A percentile compares a stretch with the other conserved stretches of the same genome.
phyloP scores from a whole-genome alignment of 352 stramenopile genomes.

The Globisporangium uncinulatum region DNA sequence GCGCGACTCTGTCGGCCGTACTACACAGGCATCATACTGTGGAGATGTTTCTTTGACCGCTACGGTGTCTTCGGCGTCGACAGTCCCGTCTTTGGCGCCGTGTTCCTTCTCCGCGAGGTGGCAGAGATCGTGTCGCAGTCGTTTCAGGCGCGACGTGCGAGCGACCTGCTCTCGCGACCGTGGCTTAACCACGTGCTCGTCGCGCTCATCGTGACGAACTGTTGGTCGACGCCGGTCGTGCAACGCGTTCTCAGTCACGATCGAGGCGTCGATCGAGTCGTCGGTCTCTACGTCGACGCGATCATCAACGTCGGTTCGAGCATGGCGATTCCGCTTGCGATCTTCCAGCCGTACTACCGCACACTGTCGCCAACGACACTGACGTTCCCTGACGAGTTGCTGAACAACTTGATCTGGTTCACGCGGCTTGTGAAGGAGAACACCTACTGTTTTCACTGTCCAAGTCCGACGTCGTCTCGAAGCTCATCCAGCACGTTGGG shows the following conservation, averaged over 20 bases:
- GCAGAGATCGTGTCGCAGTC: constrained; percentile 15
- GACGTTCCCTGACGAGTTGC: constrained; percentile 11
- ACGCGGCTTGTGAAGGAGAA: constrained; percentile 19
- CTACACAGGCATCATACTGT: background rate
- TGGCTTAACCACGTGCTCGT: constrained; percentile 4
- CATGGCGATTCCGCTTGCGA: background rate
- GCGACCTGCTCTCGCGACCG: constrained; percentile 1
- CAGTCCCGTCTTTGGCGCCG: constrained; percentile 1
- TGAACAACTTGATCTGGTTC: constrained; percentile 21
- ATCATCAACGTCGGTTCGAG: background rate
- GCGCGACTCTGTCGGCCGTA: background rate
- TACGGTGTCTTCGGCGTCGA: constrained; percentile 5
- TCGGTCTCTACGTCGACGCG: background rate
- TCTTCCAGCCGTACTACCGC: background rate
- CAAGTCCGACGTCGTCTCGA: constrained; percentile 13
- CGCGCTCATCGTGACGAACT: background rate
- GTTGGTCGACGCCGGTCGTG: background rate
- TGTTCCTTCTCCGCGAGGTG: constrained; percentile 10
- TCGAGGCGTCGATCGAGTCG: background rate
- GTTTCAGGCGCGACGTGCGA: constrained; percentile 15
- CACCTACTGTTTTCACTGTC: constrained; percentile 17
- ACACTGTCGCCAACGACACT: constrained; percentile 11
- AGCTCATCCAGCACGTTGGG: constrained; percentile 19
- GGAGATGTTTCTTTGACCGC: constrained; percentile 6
- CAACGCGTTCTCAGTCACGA: background rate